These are phyloP conservation scores for Cantharellus cinnabarinus DNA, from an alignment of 768 basidiomycete genomes.

Conservation along the genomic window DNA sequence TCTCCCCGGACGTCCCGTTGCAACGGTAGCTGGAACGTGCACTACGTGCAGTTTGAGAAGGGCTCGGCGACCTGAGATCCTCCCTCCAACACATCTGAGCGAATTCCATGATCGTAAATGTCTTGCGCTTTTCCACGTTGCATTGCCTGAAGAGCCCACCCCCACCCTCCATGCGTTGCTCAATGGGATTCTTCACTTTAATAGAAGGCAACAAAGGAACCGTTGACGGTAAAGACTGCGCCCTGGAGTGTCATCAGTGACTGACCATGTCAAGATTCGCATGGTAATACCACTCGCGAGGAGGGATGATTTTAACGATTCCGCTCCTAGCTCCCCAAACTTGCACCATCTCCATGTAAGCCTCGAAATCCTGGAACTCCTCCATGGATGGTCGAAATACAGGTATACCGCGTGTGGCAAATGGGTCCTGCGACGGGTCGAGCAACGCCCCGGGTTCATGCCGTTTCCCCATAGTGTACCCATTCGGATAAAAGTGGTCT, in stretches of 20 bases:
- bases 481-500: slow-evolving; percentile 48
- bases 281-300: slow-evolving; percentile 57
- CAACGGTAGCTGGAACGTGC: neutral
- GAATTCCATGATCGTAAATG: slow-evolving; percentile 4
- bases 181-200: slow-evolving; percentile 76
- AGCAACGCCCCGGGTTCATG: neutral
- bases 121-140: slow-evolving; percentile 8
- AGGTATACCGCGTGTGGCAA: slow-evolving; percentile 77
- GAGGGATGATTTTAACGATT: slow-evolving; percentile 91
- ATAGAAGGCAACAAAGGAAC: slow-evolving; percentile 49
- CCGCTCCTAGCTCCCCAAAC: slow-evolving; percentile 82
- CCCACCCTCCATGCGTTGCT: slow-evolving; percentile 8
- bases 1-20: neutral
- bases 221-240: slow-evolving; percentile 47
- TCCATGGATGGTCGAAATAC: slow-evolving; percentile 90
- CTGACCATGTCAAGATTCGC: neutral
- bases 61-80: slow-evolving; percentile 3
- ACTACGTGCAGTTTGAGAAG: slow-evolving; percentile 1
- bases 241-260: slow-evolving; percentile 24
- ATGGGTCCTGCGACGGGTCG: slow-evolving; percentile 51
- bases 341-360: slow-evolving; percentile 68
- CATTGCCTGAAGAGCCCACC: slow-evolving; percentile 8
- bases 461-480: too few relatives aligned
- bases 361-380: slow-evolving; percentile 84
- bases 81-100: slow-evolving; percentile 5